Evolutionary conservation across 106 monocot species (phyloP), one percentile per base, ranked within the genome.

Genomic region (Apostasia shenzhenica): DNA sequence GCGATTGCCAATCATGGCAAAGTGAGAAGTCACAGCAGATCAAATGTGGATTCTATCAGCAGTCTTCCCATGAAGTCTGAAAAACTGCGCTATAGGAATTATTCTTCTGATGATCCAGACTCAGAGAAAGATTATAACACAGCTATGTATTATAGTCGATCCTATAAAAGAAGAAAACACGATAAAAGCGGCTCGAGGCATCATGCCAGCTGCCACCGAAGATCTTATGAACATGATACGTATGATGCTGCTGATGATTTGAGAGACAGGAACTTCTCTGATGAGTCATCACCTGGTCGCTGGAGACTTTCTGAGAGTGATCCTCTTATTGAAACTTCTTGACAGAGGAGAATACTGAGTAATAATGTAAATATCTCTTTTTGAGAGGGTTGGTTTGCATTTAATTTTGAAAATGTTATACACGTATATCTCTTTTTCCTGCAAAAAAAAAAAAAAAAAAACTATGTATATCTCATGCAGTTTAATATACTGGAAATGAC

Each of bases 61-160:
- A 75, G 55, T 38, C 49, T 43, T 14, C 58, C 10, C 48, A 59
- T 70, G 49, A 39, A 67, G 60, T 48, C 57, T 72, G 5, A 79
- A 54, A 70, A 79, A 14, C 64, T 59, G 9, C 70, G 65, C 66
- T 48, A 62, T 67, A 76, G 61, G 48, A 69, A 58, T 51, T 52
- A 76, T 13, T 48, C 41, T 58, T 59, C 53, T 10, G 5, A 6
- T 26, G 74, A 74, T 58, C 12, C 1, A 67, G 74, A 66, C 58
- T 66, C 66, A 11, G 74, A 54, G 7, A 46, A 12, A 58, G 67
- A 74, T 65, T 67, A 11, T 14, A 39, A 1, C 44, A 13, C 3
- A 4, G 45, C 72, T 10, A 68, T 55, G 48, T 61, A 66, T 42
- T 2, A 0, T 11, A 72, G 50, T 8, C 14, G 11, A 45, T 8